These are phyloP conservation scores for Penicillium sp. DNA, from an alignment of 2,329 filamentous ascomycete genomes.

Conservation along the genomic window DNA sequence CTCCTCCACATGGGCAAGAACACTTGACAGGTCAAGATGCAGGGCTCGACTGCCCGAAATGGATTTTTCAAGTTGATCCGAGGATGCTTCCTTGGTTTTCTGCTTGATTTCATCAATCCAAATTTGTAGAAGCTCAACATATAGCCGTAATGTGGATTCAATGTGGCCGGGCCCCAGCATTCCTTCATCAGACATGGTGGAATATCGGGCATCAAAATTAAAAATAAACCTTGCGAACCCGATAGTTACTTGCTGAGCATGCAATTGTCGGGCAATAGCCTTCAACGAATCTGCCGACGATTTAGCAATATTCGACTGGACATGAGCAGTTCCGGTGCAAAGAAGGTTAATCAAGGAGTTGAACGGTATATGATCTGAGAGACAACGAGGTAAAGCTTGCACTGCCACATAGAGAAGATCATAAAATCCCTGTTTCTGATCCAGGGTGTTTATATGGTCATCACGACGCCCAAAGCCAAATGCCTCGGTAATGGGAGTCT, in stretches of 20 bases:
- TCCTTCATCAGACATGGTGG: constrained; percentile 95
- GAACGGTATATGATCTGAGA: constrained; percentile 87
- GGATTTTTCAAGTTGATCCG: constrained; percentile 64
- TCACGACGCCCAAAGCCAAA: constrained; percentile 88
- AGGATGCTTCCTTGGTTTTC: constrained; percentile 72
- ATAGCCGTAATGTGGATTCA: constrained; percentile 86
- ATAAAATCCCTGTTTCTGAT: constrained; percentile 93
- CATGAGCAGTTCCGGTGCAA: constrained; percentile 94
- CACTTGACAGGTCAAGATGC: constrained; percentile 80
- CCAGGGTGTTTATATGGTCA: constrained; percentile 68
- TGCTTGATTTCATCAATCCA: constrained; percentile 97
- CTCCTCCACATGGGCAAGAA: constrained; percentile 92
- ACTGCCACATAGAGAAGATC: constrained; percentile 94
- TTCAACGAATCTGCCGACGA: constrained; percentile 93
- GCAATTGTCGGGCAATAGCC: constrained; percentile 87
- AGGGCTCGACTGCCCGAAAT: constrained; percentile 69
- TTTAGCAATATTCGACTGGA: constrained; percentile 85
- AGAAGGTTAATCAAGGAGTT: constrained; percentile 91
- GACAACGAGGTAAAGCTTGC: constrained; percentile 89
- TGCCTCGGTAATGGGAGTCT: constrained; percentile 91
- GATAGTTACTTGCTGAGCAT: constrained; percentile 93
- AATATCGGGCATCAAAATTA: constrained; percentile 95
- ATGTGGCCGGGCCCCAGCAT: constrained; percentile 94
- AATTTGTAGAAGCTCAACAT: constrained; percentile 89
- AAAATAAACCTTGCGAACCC: constrained; percentile 98